Percentiles rank a stretch among this genome's conserved stretches.
phyloP scores from a whole-genome alignment of 306 rosid genomes.

The Cucumis melo region DNA sequence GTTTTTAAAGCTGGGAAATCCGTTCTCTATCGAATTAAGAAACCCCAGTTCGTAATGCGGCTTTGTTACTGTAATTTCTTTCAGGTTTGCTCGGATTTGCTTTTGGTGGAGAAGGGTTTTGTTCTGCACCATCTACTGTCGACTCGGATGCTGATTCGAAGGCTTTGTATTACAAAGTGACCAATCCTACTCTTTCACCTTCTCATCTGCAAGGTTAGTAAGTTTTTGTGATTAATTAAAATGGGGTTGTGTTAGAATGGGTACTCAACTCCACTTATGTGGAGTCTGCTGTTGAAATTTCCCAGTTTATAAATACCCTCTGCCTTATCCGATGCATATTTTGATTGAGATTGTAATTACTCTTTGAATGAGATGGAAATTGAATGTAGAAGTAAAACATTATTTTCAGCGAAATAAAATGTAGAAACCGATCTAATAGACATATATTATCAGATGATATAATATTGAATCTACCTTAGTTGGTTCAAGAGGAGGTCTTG shows the following conservation, averaged over 20 bases:
- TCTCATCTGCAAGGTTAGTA: slow-evolving; percentile 56
- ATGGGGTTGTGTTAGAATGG: neutral
- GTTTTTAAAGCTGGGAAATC: neutral
- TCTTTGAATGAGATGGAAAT: neutral
- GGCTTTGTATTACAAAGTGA: slow-evolving; percentile 50
- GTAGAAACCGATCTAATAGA: neutral
- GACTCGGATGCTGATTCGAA: slow-evolving; percentile 22
- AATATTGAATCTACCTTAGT: too few relatives aligned
- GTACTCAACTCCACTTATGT: neutral
- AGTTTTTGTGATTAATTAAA: neutral
- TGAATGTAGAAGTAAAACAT: neutral
- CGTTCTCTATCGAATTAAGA: neutral
- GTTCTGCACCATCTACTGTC: slow-evolving; percentile 51
- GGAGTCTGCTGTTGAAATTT: neutral
- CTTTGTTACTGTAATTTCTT: slow-evolving; percentile 1
- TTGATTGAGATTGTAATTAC: neutral
- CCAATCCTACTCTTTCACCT: slow-evolving; percentile 67
- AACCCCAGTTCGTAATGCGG: neutral
- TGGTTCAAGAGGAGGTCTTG: too few relatives aligned
- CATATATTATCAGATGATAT: too few relatives aligned
- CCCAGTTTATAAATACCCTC: neutral
- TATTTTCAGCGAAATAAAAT: neutral
- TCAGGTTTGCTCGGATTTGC: slow-evolving; percentile 43
- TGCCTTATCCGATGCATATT: neutral
- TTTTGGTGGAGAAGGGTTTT: slow-evolving; percentile 41